A percentile compares a stretch with the other conserved stretches of the same genome.
These are phyloP conservation scores for Spathaspora hagerdaliae DNA, from an alignment of 805 yeast genomes.

Conservation along the genomic window DNA sequence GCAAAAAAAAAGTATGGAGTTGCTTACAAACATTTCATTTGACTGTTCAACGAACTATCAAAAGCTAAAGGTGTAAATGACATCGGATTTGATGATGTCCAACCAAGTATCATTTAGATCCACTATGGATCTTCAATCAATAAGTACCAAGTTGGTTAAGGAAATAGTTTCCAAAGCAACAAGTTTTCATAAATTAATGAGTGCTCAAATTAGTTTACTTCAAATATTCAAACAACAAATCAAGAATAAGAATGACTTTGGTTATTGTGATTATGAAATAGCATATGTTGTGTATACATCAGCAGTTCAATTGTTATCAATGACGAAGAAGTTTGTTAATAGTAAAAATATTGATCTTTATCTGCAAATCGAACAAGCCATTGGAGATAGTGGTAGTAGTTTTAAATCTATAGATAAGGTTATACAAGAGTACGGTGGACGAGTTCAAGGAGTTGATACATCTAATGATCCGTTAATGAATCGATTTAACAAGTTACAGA, in stretches of 20 bases:
- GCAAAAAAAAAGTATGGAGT: too few species aligned
- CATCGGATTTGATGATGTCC: neutral
- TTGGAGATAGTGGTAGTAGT: neutral
- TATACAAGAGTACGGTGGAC: neutral
- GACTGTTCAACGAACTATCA: too few species aligned
- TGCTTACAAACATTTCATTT: too few species aligned
- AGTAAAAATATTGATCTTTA: constrained; percentile 14
- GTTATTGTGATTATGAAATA: constrained; percentile 35
- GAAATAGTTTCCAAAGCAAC: neutral
- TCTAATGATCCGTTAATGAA: neutral
- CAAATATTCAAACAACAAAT: constrained; percentile 32
- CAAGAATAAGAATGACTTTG: constrained; percentile 21
- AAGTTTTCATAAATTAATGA: constrained; percentile 15
- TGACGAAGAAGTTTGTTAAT: constrained; percentile 3
- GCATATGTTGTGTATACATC: constrained; percentile 25
- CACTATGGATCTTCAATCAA: constrained; percentile 4
- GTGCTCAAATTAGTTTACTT: constrained; percentile 26
- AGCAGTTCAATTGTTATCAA: constrained; percentile 11
- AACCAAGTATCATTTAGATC: neutral
- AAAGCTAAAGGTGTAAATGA: too few species aligned
- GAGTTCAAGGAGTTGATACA: neutral
- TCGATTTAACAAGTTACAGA: constrained; percentile 1
- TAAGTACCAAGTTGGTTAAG: neutral
- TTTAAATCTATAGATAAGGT: neutral
- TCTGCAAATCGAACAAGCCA: constrained; percentile 12